Conservation (phyloP, 1,284 basidiomycete genomes). For the Tilletia caries region DNA sequence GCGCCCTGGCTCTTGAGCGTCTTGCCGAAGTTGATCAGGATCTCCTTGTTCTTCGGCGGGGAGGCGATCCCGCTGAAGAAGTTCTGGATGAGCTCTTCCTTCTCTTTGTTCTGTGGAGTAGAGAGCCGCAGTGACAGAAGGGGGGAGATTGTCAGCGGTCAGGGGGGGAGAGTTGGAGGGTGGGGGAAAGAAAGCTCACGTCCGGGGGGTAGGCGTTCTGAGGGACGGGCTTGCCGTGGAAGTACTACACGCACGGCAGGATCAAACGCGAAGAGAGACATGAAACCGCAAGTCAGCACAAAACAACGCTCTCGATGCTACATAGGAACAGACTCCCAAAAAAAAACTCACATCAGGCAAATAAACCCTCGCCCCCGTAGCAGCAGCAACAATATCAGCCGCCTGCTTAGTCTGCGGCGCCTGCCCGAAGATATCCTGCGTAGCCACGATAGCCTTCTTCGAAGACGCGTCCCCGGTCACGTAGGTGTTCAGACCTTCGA, state of each 20-base stretch:
- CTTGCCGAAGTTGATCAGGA: conserved; percentile 59
- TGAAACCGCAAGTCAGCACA: neutral
- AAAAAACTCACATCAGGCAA: conserved; percentile 60
- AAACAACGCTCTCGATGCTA: too few relatives aligned
- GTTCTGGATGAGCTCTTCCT: conserved; percentile 57
- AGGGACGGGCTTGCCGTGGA: conserved; percentile 61
- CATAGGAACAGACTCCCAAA: too few relatives aligned
- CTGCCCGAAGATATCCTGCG: conserved; percentile 68
- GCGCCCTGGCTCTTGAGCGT: conserved; percentile 59
- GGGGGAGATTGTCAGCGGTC: neutral
- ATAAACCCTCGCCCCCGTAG: conserved; percentile 58
- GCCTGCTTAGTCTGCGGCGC: conserved; percentile 58
- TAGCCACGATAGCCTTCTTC: conserved; percentile 61
- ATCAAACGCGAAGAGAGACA: neutral
- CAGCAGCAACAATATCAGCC: conserved; percentile 26
- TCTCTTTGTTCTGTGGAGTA: conserved; percentile 52
- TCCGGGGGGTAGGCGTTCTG: conserved; percentile 61
- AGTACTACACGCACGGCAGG: conserved; percentile 57
- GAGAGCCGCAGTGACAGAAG: neutral
- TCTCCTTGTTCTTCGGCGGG: conserved; percentile 57
- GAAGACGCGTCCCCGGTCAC: conserved; percentile 55
- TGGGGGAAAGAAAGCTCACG: too few relatives aligned
- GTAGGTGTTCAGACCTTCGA: conserved; percentile 38
- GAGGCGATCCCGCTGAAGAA: conserved; percentile 63
- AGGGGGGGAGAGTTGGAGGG: too few relatives aligned